Conservation (phyloP, 345 rosid genomes). For the Eucalyptus albens region DNA sequence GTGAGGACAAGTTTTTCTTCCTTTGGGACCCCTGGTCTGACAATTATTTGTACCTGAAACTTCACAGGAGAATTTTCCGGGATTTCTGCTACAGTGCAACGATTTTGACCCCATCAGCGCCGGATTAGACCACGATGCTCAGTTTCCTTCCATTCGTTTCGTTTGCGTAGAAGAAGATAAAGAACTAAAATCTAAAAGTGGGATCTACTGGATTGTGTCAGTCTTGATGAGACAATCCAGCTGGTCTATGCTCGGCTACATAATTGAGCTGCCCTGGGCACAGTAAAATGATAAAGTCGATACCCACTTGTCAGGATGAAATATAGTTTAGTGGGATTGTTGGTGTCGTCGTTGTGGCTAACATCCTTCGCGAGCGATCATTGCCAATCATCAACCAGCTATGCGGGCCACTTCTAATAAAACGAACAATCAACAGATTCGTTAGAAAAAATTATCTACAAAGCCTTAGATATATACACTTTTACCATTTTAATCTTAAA, state of each 20-base stretch:
- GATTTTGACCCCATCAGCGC: not conserved
- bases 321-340: not conserved
- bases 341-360: not conserved
- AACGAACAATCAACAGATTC: not conserved
- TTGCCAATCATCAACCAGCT: not conserved
- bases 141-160: not conserved
- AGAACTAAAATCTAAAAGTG: not conserved
- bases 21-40: not conserved
- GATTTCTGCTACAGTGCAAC: not conserved
- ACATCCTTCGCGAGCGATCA: not conserved
- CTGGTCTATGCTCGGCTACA: not conserved
- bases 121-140: not conserved
- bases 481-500: rapidly evolving
- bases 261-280: not conserved
- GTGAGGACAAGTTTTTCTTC: not conserved
- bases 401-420: not conserved
- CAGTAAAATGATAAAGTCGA: too few species aligned
- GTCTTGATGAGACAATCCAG: not conserved
- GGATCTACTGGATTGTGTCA: not conserved
- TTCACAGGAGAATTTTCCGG: not conserved
- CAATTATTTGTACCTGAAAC: not conserved
- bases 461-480: too few species aligned
- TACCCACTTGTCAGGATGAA: not conserved
- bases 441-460: not conserved
- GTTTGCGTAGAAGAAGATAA: not conserved